These are phyloP conservation scores for Boletus subparvulus DNA, from an alignment of 768 basidiomycete genomes.

Conservation along the genomic window DNA sequence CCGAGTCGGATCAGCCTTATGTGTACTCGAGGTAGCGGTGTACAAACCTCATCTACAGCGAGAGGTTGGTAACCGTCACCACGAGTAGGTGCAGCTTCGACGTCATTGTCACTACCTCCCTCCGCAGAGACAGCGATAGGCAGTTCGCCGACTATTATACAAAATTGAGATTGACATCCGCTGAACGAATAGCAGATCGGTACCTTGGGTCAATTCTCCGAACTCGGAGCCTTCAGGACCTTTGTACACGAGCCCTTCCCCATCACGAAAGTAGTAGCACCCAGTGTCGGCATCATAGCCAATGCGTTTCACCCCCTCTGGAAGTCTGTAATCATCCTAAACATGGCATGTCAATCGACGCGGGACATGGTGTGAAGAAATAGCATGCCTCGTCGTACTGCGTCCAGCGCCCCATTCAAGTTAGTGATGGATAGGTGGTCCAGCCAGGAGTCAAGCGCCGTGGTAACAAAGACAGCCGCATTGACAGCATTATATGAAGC, in stretches of 20 bases:
- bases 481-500: background rate
- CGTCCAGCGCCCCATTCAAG: slow-evolving; percentile 43
- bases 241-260: slow-evolving; percentile 53
- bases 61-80: slow-evolving; percentile 59
- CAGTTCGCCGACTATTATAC: slow-evolving; percentile 30
- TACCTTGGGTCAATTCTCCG: slow-evolving; percentile 49
- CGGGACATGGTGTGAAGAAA: background rate
- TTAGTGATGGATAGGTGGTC: slow-evolving; percentile 10
- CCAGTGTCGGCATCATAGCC: slow-evolving; percentile 76
- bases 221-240: slow-evolving; percentile 61
- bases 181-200: background rate
- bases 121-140: slow-evolving; percentile 28
- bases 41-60: slow-evolving; percentile 47
- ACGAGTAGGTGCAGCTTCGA: slow-evolving; percentile 56
- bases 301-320: slow-evolving; percentile 57
- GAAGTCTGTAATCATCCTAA: slow-evolving; percentile 54
- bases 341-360: background rate
- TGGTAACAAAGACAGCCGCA: slow-evolving; percentile 2
- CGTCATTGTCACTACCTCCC: slow-evolving; percentile 39
- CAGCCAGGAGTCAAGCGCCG: slow-evolving; percentile 18
- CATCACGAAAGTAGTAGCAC: slow-evolving; percentile 62
- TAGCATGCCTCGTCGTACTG: slow-evolving; percentile 34
- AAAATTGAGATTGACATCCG: background rate
- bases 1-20: slow-evolving; percentile 7
- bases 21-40: background rate